Conservation (phyloP, 495 filamentous ascomycete species). For the Venustampulla echinocandica region DNA sequence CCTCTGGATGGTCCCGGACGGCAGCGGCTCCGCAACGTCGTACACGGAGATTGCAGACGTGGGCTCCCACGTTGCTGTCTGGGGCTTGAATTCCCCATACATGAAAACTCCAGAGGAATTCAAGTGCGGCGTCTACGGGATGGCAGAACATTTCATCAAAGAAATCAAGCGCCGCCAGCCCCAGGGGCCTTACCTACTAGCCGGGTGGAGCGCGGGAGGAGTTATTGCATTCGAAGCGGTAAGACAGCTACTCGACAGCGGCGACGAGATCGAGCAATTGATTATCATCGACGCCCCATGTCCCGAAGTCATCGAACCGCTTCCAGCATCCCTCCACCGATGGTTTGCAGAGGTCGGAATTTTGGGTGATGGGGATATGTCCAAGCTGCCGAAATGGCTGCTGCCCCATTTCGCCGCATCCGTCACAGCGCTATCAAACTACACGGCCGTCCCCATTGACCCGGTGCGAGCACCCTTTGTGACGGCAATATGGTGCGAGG, state of each 20-base stretch:
- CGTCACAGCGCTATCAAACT: slow-evolving; percentile 65
- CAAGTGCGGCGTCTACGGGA: slow-evolving; percentile 45
- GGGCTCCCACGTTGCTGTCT: slow-evolving; percentile 41
- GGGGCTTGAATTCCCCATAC: slow-evolving; percentile 60
- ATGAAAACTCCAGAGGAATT: slow-evolving; percentile 47
- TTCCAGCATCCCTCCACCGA: slow-evolving; percentile 64
- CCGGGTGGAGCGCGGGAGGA: slow-evolving; percentile 82
- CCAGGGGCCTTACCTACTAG: slow-evolving; percentile 56
- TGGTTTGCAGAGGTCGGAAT: slow-evolving; percentile 77
- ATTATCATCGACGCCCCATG: slow-evolving; percentile 78
- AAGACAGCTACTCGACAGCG: slow-evolving; percentile 57
- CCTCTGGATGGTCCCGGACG: slow-evolving; percentile 70
- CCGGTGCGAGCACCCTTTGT: slow-evolving; percentile 50
- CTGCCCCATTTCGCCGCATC: slow-evolving; percentile 78
- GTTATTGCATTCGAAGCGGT: slow-evolving; percentile 81
- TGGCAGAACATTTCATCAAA: slow-evolving; percentile 45
- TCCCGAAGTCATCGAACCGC: slow-evolving; percentile 67
- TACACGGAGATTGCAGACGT: slow-evolving; percentile 48
- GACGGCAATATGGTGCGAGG: slow-evolving; percentile 69
- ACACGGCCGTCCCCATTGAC: slow-evolving; percentile 42
- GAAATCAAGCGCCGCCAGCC: slow-evolving; percentile 58
- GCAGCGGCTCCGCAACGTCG: slow-evolving; percentile 58
- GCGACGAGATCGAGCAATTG: slow-evolving; percentile 63
- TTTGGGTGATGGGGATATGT: slow-evolving; percentile 53
- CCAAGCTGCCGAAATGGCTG: slow-evolving; percentile 66